These are phyloP conservation scores for Coemansia sp. DNA, from an alignment of 192 early-diverging fungal species.

Conservation along the genomic window DNA sequence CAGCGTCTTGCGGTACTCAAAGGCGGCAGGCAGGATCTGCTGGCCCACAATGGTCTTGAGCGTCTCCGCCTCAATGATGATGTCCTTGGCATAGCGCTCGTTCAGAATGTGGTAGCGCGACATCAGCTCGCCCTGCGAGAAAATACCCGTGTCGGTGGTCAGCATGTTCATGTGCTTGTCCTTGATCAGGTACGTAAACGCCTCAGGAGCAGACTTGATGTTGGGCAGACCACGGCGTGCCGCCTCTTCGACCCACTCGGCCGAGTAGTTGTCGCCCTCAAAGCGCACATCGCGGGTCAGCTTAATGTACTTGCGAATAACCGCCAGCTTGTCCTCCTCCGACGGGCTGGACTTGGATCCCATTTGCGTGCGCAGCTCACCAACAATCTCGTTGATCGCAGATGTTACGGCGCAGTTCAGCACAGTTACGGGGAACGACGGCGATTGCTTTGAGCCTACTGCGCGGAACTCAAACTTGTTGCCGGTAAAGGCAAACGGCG, in stretches of 20 bases:
- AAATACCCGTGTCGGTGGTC: conserved; percentile 73
- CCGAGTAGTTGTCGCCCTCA: conserved; percentile 98
- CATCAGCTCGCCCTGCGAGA: conserved; percentile 81
- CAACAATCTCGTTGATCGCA: conserved; percentile 72
- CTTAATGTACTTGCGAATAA: conserved; percentile 82
- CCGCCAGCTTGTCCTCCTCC: conserved; percentile 83
- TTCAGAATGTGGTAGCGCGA: conserved; percentile 95
- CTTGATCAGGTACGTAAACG: conserved; percentile 80
- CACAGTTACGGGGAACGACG: conserved; percentile 93
- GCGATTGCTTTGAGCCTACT: conserved; percentile 96
- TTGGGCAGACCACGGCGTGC: conserved; percentile 94
- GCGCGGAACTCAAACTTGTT: conserved; percentile 99
- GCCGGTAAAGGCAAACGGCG: conserved; percentile 98
- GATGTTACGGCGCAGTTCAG: conserved; percentile 90
- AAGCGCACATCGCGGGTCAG: conserved; percentile 78
- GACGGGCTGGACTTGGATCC: conserved; percentile 82
- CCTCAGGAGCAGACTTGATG: conserved; percentile 87
- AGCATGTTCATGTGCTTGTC: conserved; percentile 74
- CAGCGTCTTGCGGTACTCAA: conserved; percentile 84
- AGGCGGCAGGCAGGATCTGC: conserved; percentile 85
- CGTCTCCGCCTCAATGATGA: conserved; percentile 90
- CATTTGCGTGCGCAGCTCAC: conserved; percentile 75
- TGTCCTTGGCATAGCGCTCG: conserved; percentile 98
- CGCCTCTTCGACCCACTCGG: conserved; percentile 91
- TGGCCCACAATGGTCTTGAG: conserved; percentile 78